Conservation (phyloP, 2,329 filamentous ascomycete genomes). For the Paecilomyces formosus region DNA sequence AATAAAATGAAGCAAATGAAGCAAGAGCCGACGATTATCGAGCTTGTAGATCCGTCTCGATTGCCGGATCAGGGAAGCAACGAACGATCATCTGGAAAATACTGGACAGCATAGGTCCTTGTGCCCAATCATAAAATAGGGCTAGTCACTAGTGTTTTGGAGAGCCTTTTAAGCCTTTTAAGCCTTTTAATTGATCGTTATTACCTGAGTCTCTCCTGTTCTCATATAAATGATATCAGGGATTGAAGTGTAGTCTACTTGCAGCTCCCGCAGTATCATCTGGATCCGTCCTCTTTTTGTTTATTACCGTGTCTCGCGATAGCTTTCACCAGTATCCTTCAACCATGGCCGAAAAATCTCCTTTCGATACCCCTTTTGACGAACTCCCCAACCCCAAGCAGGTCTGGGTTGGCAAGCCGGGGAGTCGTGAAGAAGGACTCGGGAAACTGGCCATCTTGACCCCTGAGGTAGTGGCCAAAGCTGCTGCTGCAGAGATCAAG, state of each 20-base stretch:
- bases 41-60: too few relatives aligned
- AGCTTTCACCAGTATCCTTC: not conserved
- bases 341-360: not conserved
- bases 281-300: not conserved
- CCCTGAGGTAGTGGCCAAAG: slow-evolving; percentile 42
- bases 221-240: not conserved
- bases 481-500: slow-evolving; percentile 44
- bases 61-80: too few relatives aligned
- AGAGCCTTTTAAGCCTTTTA: too few relatives aligned
- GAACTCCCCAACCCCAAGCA: slow-evolving; percentile 41
- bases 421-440: slow-evolving; percentile 45
- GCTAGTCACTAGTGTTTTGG: too few relatives aligned
- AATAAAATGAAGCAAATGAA: too few relatives aligned
- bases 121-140: too few relatives aligned
- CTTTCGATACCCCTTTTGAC: slow-evolving; percentile 32
- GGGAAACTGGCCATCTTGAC: slow-evolving; percentile 47
- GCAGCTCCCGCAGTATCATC: not conserved
- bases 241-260: not conserved
- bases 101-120: too few relatives aligned
- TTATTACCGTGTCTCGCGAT: not conserved
- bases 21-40: too few relatives aligned
- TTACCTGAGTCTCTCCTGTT: not conserved
- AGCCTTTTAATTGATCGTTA: too few relatives aligned
- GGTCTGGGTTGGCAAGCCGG: slow-evolving; percentile 42
- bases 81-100: too few relatives aligned